Evolutionary conservation across 2,329 filamentous ascomycete genomes (phyloP).

Genomic region (Sporothrix brunneoviolacea): DNA sequence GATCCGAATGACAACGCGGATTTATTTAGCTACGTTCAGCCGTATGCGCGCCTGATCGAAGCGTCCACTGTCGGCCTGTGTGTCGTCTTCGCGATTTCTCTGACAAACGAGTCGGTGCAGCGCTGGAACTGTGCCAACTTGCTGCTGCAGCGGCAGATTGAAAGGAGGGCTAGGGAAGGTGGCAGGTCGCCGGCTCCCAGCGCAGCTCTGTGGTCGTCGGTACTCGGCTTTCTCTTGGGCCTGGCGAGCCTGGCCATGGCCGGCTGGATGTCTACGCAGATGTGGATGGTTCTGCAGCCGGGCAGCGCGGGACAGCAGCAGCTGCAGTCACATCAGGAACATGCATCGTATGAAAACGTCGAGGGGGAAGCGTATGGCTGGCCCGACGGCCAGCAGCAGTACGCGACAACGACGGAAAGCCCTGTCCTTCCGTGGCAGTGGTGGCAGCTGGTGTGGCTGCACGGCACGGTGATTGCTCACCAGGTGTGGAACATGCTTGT

Average conservation of each 20-base stretch:
- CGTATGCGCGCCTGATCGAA: slow-evolving; percentile 12
- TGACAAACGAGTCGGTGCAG: slow-evolving; percentile 8
- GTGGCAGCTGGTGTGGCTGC: slow-evolving; percentile 18
- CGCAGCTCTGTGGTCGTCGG: not conserved
- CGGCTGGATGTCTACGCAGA: slow-evolving; percentile 14
- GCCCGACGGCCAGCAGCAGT: not conserved
- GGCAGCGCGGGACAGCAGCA: not conserved
- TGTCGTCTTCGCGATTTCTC: slow-evolving; percentile 8
- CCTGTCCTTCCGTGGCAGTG: slow-evolving; percentile 11
- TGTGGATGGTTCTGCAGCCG: slow-evolving; percentile 4
- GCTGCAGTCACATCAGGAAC: not conserved
- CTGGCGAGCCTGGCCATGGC: slow-evolving; percentile 10
- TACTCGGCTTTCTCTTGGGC: slow-evolving; percentile 10
- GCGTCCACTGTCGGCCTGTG: slow-evolving; percentile 13
- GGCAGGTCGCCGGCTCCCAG: too few species aligned
- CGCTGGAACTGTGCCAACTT: not conserved
- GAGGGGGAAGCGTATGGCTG: not conserved
- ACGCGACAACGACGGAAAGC: not conserved
- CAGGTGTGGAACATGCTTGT: slow-evolving; percentile 13
- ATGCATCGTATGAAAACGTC: not conserved
- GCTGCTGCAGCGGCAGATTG: not conserved
- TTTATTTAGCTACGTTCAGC: slow-evolving; percentile 1
- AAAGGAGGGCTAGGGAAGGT: not conserved
- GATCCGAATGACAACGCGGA: not conserved
- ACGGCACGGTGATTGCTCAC: slow-evolving; percentile 13